phyloP scores from a whole-genome alignment of 1,284 basidiomycete genomes.

The Leccinum subrobustum region DNA sequence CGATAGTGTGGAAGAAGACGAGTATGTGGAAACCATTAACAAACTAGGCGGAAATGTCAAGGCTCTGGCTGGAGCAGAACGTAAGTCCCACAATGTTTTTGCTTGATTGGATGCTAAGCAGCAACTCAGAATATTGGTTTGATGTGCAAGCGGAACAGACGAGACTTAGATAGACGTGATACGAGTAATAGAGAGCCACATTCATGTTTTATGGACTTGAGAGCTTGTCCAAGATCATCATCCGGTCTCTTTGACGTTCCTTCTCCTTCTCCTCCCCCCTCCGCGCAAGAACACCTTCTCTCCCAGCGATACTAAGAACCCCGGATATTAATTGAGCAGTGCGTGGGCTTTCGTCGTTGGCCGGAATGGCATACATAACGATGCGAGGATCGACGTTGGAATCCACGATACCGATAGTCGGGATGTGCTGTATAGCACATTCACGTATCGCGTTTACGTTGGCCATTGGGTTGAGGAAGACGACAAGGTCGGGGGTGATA shows the following conservation, averaged over 20 bases:
- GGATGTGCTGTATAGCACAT: conserved; percentile 80
- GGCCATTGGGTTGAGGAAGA: conserved; percentile 86
- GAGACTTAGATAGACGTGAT: conserved; percentile 28
- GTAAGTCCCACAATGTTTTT: conserved; percentile 48
- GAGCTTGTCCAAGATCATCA: conserved; percentile 29
- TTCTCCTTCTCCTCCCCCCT: conserved; percentile 15
- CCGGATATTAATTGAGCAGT: conserved; percentile 91
- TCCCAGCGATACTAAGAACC: conserved; percentile 88
- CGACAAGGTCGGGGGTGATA: conserved; percentile 81
- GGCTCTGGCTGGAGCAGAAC: conserved; percentile 88
- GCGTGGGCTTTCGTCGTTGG: conserved; percentile 93
- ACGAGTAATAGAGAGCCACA: conserved; percentile 20
- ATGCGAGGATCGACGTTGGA: conserved; percentile 94
- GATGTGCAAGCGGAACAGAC: conserved; percentile 53
- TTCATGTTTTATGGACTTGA: conserved; percentile 29
- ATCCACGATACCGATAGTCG: conserved; percentile 90
- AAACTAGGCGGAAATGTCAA: conserved; percentile 88
- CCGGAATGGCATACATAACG: conserved; percentile 98
- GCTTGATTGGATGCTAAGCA: conserved; percentile 13
- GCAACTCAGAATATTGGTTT: conserved; percentile 60
- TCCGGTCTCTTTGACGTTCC: conserved; percentile 28
- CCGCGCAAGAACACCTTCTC: conserved; percentile 65
- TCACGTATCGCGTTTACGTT: conserved; percentile 86
- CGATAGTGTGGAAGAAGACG: conserved; percentile 96
- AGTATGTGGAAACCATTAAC: conserved; percentile 95